A percentile compares a stretch with the other conserved stretches of the same genome.
Evolutionary conservation across 495 filamentous ascomycete species (phyloP).

Genomic region (Xylaria castorea): DNA sequence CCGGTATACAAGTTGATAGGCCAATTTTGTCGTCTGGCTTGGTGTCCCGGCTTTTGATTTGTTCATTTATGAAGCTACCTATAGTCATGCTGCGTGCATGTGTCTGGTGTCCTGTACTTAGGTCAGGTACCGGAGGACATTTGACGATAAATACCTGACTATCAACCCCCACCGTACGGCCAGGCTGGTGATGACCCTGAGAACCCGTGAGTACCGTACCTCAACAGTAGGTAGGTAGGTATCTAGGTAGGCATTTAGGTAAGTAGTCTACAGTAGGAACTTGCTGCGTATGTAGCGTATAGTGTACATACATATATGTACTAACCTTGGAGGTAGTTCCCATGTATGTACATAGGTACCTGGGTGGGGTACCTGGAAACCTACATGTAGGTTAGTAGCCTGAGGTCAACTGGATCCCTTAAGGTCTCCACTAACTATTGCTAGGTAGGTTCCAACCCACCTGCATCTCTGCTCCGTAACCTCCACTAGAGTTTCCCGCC

Average conservation of each 20-base stretch:
- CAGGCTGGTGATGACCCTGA: background rate
- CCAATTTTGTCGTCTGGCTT: slow-evolving; percentile 10
- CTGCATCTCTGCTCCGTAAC: slow-evolving; percentile 4
- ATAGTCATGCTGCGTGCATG: background rate
- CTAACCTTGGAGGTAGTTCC: too few species aligned
- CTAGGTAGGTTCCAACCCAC: background rate
- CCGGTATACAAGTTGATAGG: slow-evolving; percentile 19
- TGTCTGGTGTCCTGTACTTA: background rate
- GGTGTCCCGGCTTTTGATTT: background rate
- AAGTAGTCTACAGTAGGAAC: too few species aligned
- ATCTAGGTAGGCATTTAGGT: too few species aligned
- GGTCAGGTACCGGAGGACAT: background rate
- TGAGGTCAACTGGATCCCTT: background rate
- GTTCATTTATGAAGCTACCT: background rate
- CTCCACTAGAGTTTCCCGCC: slow-evolving; percentile 6
- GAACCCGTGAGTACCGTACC: background rate
- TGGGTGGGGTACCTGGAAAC: background rate
- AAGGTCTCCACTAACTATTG: background rate
- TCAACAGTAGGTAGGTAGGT: background rate
- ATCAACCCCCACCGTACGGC: background rate
- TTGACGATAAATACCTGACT: background rate
- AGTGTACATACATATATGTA: too few species aligned
- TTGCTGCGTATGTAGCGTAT: too few species aligned
- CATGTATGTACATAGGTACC: slow-evolving; percentile 1
- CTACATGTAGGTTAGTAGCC: too few species aligned